phyloP scores from a whole-genome alignment of 2,329 filamentous ascomycete genomes.

The Pseudocercospora crystallina region DNA sequence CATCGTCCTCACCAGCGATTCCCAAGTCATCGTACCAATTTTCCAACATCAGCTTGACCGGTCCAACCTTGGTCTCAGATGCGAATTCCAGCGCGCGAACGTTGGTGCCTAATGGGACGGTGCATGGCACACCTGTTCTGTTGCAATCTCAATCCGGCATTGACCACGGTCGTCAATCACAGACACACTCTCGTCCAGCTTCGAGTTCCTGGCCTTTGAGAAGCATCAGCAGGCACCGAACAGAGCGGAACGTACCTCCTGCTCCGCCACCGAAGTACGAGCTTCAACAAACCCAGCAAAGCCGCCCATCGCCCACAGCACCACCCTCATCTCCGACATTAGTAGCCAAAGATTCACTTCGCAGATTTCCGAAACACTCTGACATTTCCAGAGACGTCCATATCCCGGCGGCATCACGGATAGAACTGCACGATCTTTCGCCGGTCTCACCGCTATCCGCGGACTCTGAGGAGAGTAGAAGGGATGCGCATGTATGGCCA shows the following conservation, averaged over 20 bases:
- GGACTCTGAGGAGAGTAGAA: neutral
- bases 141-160: too few relatives aligned
- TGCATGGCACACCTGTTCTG: too few relatives aligned
- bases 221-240: slow-evolving; percentile 1
- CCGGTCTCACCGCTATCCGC: slow-evolving; percentile 6
- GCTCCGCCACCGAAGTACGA: slow-evolving; percentile 7
- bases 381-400: neutral
- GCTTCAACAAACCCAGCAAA: neutral
- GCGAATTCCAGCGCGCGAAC: slow-evolving; percentile 4
- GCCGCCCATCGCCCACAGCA: neutral
- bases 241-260: slow-evolving; percentile 6
- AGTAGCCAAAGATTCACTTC: too few relatives aligned
- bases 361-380: too few relatives aligned
- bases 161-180: too few relatives aligned
- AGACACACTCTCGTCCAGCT: neutral
- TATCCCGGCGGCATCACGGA: neutral
- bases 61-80: slow-evolving; percentile 5
- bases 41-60: neutral
- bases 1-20: too few relatives aligned
- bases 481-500: too few relatives aligned
- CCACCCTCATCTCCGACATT: slow-evolving; percentile 11
- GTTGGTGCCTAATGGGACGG: neutral
- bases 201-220: slow-evolving; percentile 1
- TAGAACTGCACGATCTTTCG: slow-evolving; percentile 5
- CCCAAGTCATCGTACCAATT: too few relatives aligned